A percentile compares a stretch with the other conserved stretches of the same genome.
Evolutionary conservation across 176 grass and related monocot genomes (phyloP).

Genomic region (Elymus sibiricus): DNA sequence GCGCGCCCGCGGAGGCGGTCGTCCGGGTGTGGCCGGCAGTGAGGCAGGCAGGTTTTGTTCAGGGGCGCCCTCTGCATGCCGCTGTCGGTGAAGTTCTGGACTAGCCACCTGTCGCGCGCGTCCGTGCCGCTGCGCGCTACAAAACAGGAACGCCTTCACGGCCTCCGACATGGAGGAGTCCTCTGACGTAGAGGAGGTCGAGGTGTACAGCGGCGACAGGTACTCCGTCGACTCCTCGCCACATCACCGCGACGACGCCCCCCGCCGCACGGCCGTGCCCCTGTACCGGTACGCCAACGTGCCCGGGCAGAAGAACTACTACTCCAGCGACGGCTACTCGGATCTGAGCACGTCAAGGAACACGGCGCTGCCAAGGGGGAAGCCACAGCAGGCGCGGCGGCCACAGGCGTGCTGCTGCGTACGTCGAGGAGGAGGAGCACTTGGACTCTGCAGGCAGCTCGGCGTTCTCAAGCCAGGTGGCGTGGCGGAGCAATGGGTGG

Average conservation of each 20-base stretch:
- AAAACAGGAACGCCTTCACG: constrained; percentile 40
- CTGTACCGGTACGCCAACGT: constrained; percentile 41
- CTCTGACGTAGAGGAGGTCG: constrained; percentile 67
- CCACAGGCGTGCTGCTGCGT: constrained; percentile 38
- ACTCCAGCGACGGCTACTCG: constrained; percentile 86
- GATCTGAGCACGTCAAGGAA: constrained; percentile 86
- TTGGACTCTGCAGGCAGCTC: constrained; percentile 72
- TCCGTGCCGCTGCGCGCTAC: constrained; percentile 48
- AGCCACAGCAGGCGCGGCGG: constrained; percentile 31
- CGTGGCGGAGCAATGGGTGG: constrained; percentile 31
- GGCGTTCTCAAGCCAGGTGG: constrained; percentile 61
- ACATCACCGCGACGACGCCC: constrained; percentile 22
- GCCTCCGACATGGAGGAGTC: constrained; percentile 92
- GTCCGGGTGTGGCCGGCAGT: too few relatives aligned
- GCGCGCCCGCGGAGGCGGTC: too few relatives aligned
- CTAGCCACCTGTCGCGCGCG: constrained; percentile 55
- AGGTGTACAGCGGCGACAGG: constrained; percentile 56
- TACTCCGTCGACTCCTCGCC: constrained; percentile 82
- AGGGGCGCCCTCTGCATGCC: constrained; percentile 54
- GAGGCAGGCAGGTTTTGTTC: too few relatives aligned
- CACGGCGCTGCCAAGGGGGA: constrained; percentile 47
- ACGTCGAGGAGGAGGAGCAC: constrained; percentile 62
- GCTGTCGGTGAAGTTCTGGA: constrained; percentile 81
- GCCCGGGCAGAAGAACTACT: constrained; percentile 45
- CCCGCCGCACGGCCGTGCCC: constrained; percentile 9